These are phyloP conservation scores for Styphnolobium japonicum DNA, from an alignment of 306 rosid species.

Conservation along the genomic window DNA sequence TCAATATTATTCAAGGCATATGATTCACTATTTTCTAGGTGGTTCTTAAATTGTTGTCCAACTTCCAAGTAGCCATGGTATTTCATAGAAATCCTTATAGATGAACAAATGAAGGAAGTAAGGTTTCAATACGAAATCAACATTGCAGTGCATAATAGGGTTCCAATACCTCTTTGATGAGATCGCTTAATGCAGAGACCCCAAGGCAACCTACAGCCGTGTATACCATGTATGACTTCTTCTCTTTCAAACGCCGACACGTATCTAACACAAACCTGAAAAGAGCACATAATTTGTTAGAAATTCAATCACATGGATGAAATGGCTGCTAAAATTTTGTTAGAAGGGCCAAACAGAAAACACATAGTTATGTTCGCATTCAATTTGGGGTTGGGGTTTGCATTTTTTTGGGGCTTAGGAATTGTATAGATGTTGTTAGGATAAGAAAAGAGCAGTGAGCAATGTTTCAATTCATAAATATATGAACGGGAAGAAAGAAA, in stretches of 20 bases:
- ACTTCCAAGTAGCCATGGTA: neutral
- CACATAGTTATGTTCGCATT: neutral
- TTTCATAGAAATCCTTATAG: constrained; percentile 12
- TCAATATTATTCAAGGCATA: neutral
- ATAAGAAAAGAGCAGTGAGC: neutral
- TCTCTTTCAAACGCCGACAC: constrained; percentile 58
- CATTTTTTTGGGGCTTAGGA: no score
- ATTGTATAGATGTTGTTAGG: neutral
- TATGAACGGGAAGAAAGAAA: neutral
- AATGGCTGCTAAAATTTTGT: neutral
- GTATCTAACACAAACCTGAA: constrained; percentile 62
- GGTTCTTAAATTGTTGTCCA: neutral
- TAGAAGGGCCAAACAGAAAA: neutral
- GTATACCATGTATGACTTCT: constrained; percentile 65
- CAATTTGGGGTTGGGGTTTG: neutral
- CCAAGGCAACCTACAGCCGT: constrained; percentile 77
- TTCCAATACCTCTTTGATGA: constrained; percentile 55
- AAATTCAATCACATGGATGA: neutral
- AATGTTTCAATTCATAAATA: neutral
- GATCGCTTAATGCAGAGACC: constrained; percentile 54
- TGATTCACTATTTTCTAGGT: neutral
- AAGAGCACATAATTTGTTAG: constrained; percentile 17
- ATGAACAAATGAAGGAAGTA: neutral
- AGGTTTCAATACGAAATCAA: neutral
- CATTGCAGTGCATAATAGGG: neutral